A percentile compares a stretch with the other conserved stretches of the same genome.
phyloP scores from a whole-genome alignment of 495 filamentous ascomycete genomes.

The Astrothelium subdiscretum region DNA sequence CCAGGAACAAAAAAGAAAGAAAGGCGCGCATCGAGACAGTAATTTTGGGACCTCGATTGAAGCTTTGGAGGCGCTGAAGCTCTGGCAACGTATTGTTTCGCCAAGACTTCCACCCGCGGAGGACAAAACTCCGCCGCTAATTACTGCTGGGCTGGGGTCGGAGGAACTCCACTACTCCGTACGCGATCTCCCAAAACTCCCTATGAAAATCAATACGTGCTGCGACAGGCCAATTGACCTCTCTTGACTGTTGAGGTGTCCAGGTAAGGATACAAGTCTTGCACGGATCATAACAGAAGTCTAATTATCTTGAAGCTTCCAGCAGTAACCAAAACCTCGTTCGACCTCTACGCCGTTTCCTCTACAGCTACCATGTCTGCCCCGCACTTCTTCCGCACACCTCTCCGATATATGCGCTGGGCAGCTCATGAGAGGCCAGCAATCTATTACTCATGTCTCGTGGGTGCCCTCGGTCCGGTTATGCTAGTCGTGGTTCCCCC shows the following conservation, averaged over 20 bases:
- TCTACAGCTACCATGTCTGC: constrained; percentile 16
- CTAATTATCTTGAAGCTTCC: not conserved
- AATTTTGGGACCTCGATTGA: not conserved
- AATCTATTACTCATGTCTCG: constrained; percentile 67
- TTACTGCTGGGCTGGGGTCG: not conserved
- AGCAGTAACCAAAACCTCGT: not conserved
- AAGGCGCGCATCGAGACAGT: constrained; percentile 59
- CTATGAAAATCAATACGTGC: not conserved
- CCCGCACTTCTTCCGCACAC: constrained; percentile 72
- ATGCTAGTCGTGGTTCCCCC: constrained; percentile 56
- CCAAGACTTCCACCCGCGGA: constrained; percentile 8
- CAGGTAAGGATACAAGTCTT: not conserved
- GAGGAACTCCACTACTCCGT: not conserved
- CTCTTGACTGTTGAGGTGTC: not conserved
- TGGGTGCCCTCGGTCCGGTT: constrained; percentile 63
- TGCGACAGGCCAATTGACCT: not conserved
- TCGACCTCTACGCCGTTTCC: not conserved
- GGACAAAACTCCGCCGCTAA: constrained; percentile 1
- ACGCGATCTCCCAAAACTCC: not conserved
- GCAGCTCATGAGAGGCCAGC: constrained; percentile 75
- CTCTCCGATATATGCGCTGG: constrained; percentile 77
- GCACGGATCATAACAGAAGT: not conserved
- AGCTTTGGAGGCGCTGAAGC: not conserved
- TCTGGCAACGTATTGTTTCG: constrained; percentile 10
- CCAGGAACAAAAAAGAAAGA: constrained; percentile 53